A percentile compares a stretch with the other conserved stretches of the same genome.
Conservation (phyloP, 78 protist genomes). For the Diacronema lutheri region DNA sequence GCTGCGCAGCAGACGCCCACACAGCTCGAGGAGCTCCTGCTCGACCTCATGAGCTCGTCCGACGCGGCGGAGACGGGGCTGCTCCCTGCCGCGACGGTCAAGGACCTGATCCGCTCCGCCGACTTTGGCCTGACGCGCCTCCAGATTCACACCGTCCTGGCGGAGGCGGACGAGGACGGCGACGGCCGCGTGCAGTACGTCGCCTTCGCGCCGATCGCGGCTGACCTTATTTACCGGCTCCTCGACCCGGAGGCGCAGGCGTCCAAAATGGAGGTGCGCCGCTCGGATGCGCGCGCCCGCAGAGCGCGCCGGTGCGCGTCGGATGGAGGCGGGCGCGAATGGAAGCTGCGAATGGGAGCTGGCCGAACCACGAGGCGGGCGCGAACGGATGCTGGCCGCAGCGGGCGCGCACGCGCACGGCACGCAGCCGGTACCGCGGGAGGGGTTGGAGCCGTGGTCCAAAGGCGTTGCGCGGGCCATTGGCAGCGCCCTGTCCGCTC, state of each 20-base stretch:
- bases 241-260: neutral
- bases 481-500: no score
- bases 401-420: no score
- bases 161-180: neutral
- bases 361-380: no score
- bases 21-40: neutral
- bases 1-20: neutral
- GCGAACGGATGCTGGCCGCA: no score
- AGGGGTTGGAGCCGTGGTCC: no score
- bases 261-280: no score
- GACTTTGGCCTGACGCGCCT: conserved; percentile 11
- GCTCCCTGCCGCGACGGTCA: neutral
- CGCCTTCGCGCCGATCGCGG: neutral
- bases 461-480: no score
- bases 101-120: neutral
- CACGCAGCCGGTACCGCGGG: no score
- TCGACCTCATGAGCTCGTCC: neutral
- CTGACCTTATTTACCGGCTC: neutral
- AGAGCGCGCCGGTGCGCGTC: no score
- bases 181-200: neutral
- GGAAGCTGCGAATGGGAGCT: no score
- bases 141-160: neutral
- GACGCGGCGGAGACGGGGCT: neutral
- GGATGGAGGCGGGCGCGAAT: no score
- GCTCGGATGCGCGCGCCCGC: no score